Evolutionary conservation across 148 eudicot genomes (phyloP).

Genomic region (Rhododendron henanense): DNA sequence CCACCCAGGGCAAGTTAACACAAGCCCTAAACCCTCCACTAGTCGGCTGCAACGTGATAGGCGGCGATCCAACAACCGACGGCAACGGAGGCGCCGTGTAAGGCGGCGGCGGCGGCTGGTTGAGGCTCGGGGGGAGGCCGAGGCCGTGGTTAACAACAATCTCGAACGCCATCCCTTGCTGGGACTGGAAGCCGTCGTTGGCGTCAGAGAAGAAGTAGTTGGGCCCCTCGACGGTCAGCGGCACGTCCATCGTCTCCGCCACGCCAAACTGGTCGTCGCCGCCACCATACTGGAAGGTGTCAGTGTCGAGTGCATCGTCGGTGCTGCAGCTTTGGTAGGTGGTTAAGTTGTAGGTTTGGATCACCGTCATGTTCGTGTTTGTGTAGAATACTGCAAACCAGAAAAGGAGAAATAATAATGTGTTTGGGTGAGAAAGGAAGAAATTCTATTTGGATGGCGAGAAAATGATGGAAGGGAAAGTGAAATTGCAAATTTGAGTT

Average conservation of each 20-base stretch:
- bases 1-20: slow-evolving; percentile 18
- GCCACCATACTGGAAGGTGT: slow-evolving; percentile 42
- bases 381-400: slow-evolving; percentile 72
- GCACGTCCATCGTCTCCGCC: slow-evolving; percentile 34
- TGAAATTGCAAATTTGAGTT: too few relatives aligned
- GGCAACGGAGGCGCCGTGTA: slow-evolving; percentile 51
- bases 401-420: not conserved
- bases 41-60: slow-evolving; percentile 12
- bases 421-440: not conserved
- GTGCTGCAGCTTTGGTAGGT: slow-evolving; percentile 53
- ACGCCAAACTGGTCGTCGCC: slow-evolving; percentile 29
- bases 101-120: slow-evolving; percentile 80
- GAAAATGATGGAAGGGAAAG: not conserved
- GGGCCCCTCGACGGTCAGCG: slow-evolving; percentile 43
- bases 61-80: slow-evolving; percentile 15
- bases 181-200: slow-evolving; percentile 55
- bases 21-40: slow-evolving; percentile 12
- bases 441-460: not conserved
- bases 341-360: slow-evolving; percentile 64
- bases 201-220: slow-evolving; percentile 82
- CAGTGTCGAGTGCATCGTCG: slow-evolving; percentile 39
- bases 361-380: slow-evolving; percentile 62
- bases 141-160: slow-evolving; percentile 51
- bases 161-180: slow-evolving; percentile 55
- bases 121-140: slow-evolving; percentile 83